phyloP scores from a whole-genome alignment of 2,329 filamentous ascomycete genomes.

The Fusarium fujikuroi region DNA sequence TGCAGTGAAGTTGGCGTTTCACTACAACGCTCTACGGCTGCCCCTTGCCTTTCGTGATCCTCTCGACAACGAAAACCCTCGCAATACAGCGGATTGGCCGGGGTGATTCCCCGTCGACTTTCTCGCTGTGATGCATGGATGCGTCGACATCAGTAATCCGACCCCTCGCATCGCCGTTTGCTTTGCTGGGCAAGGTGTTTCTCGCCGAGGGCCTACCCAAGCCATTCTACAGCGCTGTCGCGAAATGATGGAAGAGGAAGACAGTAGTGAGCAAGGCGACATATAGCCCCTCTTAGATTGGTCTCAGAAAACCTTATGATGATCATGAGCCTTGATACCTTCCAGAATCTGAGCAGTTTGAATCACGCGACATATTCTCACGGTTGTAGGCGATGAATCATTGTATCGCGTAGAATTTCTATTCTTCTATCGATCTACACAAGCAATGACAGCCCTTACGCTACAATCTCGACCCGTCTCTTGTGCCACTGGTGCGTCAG shows the following conservation, averaged over 20 bases:
- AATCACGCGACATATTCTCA: background rate
- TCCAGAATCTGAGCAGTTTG: accelerated
- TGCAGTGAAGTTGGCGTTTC: background rate
- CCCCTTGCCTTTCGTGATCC: background rate
- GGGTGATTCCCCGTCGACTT: background rate
- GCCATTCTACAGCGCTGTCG: background rate
- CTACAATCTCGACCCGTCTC: slow-evolving; percentile 8
- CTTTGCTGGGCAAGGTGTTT: background rate
- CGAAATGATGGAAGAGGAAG: too few species aligned
- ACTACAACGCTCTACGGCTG: too few species aligned
- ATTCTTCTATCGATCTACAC: background rate
- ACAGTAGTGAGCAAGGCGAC: too few species aligned
- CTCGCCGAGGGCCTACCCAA: accelerated
- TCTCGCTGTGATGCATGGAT: background rate
- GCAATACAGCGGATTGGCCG: accelerated
- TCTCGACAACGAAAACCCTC: background rate
- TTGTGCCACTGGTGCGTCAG: slow-evolving; percentile 52
- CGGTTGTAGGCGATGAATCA: accelerated
- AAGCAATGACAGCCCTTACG: accelerated
- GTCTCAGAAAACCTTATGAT: background rate
- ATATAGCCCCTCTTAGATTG: too few species aligned
- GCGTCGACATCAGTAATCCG: background rate
- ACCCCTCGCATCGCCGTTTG: background rate
- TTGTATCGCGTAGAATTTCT: accelerated
- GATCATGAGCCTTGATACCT: accelerated